These are phyloP conservation scores for Alternaria viburni DNA, from an alignment of 2,329 filamentous ascomycete genomes.

Conservation along the genomic window DNA sequence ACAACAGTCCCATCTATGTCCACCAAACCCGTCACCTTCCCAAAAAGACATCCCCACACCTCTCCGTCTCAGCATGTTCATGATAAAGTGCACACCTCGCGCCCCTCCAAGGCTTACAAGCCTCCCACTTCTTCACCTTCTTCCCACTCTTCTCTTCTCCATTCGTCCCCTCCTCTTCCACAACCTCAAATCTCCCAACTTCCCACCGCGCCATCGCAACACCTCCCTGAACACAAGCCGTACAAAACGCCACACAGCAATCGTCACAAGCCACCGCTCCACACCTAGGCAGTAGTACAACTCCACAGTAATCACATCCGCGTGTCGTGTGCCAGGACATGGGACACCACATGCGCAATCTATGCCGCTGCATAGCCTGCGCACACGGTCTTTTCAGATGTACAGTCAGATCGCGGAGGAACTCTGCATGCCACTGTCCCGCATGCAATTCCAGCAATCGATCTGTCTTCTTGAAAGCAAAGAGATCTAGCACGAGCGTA, in stretches of 20 bases:
- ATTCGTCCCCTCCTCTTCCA: slow-evolving; percentile 19
- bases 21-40: slow-evolving; percentile 24
- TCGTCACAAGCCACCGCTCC: slow-evolving; percentile 48
- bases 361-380: slow-evolving; percentile 52
- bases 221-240: slow-evolving; percentile 45
- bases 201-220: slow-evolving; percentile 41
- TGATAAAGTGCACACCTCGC: slow-evolving; percentile 46
- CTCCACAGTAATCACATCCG: slow-evolving; percentile 47
- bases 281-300: slow-evolving; percentile 48
- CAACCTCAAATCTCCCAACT: slow-evolving; percentile 25
- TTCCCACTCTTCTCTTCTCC: slow-evolving; percentile 32
- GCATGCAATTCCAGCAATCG: slow-evolving; percentile 54
- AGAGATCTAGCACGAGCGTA: slow-evolving; percentile 55
- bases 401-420: slow-evolving; percentile 56
- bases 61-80: slow-evolving; percentile 47
- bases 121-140: slow-evolving; percentile 40
- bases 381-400: slow-evolving; percentile 54
- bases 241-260: slow-evolving; percentile 53
- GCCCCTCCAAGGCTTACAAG: slow-evolving; percentile 48
- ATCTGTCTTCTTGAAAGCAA: slow-evolving; percentile 61
- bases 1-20: neutral
- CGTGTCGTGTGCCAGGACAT: slow-evolving; percentile 42
- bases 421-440: slow-evolving; percentile 57
- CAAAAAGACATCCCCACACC: slow-evolving; percentile 41
- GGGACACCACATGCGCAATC: slow-evolving; percentile 49